phyloP scores from a whole-genome alignment of 2,329 filamentous ascomycete genomes.

The Exserohilum rostratum region DNA sequence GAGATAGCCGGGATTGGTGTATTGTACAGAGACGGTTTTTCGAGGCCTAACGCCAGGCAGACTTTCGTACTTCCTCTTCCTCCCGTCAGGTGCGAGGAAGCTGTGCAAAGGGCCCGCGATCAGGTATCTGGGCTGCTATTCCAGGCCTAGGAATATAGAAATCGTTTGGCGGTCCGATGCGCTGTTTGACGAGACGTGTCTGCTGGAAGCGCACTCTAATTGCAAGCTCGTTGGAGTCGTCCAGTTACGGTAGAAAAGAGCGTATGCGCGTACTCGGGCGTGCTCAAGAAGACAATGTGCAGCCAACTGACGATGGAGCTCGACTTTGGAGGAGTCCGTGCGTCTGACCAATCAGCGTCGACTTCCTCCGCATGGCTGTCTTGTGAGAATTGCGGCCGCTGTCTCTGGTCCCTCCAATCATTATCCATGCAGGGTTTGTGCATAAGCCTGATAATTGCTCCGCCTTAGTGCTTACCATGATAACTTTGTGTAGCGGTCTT shows the following conservation, averaged over 20 bases:
- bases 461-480: too few species aligned
- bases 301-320: slow-evolving; percentile 1
- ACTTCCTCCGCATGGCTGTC: slow-evolving; percentile 7
- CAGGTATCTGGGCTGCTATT: background rate
- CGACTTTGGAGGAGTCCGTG: slow-evolving; percentile 6
- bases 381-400: background rate
- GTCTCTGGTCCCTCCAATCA: too few species aligned
- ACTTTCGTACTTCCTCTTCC: background rate
- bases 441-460: too few species aligned
- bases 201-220: background rate
- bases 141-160: background rate
- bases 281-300: background rate
- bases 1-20: background rate
- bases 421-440: too few species aligned
- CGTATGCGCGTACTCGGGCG: background rate
- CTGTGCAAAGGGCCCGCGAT: background rate
- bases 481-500: too few species aligned
- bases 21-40: background rate
- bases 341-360: background rate
- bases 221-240: background rate
- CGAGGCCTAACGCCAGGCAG: background rate
- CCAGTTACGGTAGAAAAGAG: background rate
- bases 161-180: background rate
- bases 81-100: background rate
- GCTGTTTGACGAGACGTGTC: background rate